Evolutionary conservation across 805 yeast species (phyloP).

Genomic region (Metschnikowia peoriensis): DNA sequence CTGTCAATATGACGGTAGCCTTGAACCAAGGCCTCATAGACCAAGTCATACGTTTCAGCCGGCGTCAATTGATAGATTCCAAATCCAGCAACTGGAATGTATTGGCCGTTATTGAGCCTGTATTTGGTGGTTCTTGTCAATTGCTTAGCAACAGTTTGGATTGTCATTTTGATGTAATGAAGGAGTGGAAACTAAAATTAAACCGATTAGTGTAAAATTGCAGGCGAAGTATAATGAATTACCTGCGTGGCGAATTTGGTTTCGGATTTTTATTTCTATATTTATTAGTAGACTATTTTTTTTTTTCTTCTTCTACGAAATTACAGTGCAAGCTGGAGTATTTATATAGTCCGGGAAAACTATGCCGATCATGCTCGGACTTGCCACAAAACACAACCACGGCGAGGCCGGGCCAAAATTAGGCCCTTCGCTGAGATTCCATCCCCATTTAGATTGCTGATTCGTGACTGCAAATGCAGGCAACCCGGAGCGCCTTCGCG

Average conservation of each 20-base stretch:
- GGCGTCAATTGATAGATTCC: conserved; percentile 52
- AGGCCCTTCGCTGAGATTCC: neutral
- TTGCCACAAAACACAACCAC: neutral
- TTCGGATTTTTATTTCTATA: neutral
- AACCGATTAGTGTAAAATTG: neutral
- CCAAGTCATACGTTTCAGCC: conserved; percentile 40
- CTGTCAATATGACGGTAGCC: conserved; percentile 79
- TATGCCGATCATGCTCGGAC: neutral
- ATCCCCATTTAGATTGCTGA: neutral
- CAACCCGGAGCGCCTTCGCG: neutral
- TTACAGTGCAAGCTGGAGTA: neutral
- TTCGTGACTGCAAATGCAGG: conserved; percentile 1
- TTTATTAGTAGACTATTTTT: no score
- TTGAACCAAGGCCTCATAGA: conserved; percentile 52
- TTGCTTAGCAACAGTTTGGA: conserved; percentile 33
- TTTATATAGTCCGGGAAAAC: conserved; percentile 1
- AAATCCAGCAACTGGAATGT: conserved; percentile 55
- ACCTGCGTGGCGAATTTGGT: neutral
- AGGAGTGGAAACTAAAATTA: neutral
- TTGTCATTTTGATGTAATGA: conserved; percentile 29
- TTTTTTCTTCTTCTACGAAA: neutral
- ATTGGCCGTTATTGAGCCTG: conserved; percentile 52
- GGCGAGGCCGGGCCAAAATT: conserved; percentile 4
- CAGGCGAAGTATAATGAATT: neutral
- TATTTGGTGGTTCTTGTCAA: conserved; percentile 33